phyloP scores from a whole-genome alignment of 768 basidiomycete genomes.

The Lactarius sp. region DNA sequence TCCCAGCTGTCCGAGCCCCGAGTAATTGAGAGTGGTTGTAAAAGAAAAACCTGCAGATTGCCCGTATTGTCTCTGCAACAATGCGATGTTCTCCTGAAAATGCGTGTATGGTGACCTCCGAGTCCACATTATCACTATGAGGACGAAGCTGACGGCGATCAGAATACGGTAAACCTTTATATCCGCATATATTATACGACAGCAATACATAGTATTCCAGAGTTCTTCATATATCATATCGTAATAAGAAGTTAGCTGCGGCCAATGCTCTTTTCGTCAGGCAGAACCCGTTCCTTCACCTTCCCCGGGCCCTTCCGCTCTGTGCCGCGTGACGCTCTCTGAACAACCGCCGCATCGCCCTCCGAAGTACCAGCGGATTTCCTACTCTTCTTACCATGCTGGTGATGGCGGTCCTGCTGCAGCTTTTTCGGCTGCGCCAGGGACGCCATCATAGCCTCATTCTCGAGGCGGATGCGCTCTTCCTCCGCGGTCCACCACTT shows the following conservation, averaged over 20 bases:
- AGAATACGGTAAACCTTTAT: no score
- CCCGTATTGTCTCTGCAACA: neutral
- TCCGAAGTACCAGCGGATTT: neutral
- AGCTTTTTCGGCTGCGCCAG: neutral
- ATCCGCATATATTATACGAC: neutral
- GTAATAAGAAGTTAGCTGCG: neutral
- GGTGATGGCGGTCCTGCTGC: neutral
- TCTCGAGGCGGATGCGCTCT: conserved; percentile 55
- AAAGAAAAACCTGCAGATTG: neutral
- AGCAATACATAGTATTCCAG: neutral
- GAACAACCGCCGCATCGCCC: neutral
- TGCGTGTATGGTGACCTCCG: no score
- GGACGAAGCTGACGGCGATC: no score
- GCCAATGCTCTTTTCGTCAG: neutral
- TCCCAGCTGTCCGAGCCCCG: neutral
- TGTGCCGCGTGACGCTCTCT: neutral
- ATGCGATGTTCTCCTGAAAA: neutral
- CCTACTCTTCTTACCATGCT: neutral
- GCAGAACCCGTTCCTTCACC: neutral
- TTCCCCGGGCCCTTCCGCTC: neutral
- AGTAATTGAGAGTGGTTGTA: neutral
- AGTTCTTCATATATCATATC: neutral
- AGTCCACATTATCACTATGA: no score
- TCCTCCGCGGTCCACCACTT: conserved; percentile 89
- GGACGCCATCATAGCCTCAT: conserved; percentile 22